A percentile compares a stretch with the other conserved stretches of the same genome.
Evolutionary conservation across 345 rosid species (phyloP).

Genomic region (Raphanus sativus): DNA sequence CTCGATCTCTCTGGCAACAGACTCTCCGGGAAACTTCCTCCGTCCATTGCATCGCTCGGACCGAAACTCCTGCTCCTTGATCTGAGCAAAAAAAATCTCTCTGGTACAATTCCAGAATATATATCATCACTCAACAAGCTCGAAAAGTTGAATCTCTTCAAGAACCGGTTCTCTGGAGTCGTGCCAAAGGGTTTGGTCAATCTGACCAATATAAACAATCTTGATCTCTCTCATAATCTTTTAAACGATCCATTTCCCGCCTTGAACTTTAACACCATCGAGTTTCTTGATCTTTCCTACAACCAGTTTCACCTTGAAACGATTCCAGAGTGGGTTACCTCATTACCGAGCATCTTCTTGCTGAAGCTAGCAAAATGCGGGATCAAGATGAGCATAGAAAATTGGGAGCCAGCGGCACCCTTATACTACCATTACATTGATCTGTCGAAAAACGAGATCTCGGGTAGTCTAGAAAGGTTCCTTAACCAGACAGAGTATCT

Average conservation of each 20-base stretch:
- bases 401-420: conserved; percentile 63
- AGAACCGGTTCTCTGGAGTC: conserved; percentile 47
- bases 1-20: conserved; percentile 51
- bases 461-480: conserved; percentile 54
- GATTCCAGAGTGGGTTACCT: conserved; percentile 77
- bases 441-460: conserved; percentile 58
- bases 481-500: conserved; percentile 60
- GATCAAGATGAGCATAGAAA: conserved; percentile 51
- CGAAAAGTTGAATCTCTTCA: conserved; percentile 66
- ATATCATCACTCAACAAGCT: conserved; percentile 58
- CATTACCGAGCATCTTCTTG: conserved; percentile 67
- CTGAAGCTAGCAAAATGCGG: conserved; percentile 76
- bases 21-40: conserved; percentile 62
- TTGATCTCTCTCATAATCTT: conserved; percentile 63
- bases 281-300: conserved; percentile 68
- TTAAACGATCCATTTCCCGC: conserved; percentile 70
- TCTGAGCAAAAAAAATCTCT: conserved; percentile 56
- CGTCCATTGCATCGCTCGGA: conserved; percentile 50
- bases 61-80: conserved; percentile 50
- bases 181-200: conserved; percentile 63
- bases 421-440: conserved; percentile 78
- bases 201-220: conserved; percentile 77
- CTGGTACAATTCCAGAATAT: conserved; percentile 59
- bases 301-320: conserved; percentile 53
- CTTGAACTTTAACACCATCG: conserved; percentile 70